These are phyloP conservation scores for Dictyophora rubrovolvata DNA, from an alignment of 768 basidiomycete species.

Conservation along the genomic window DNA sequence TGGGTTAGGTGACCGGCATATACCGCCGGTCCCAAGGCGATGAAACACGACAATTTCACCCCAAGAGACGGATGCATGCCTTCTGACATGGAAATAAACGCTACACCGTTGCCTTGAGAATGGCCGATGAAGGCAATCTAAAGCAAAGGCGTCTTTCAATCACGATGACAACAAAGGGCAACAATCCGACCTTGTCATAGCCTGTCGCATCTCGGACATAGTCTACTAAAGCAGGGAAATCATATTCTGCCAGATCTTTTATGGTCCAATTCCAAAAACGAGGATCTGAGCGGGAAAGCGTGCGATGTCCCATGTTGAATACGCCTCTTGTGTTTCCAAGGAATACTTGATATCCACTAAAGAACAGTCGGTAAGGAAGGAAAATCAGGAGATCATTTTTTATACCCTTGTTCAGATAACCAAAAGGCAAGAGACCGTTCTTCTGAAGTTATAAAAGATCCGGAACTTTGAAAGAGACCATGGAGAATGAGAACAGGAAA, in stretches of 20 bases:
- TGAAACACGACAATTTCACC: constrained; percentile 30
- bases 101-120: constrained; percentile 39
- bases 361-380: background rate
- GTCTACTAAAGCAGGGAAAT: constrained; percentile 36
- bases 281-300: constrained; percentile 29
- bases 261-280: constrained; percentile 45
- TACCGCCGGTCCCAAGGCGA: constrained; percentile 39
- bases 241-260: constrained; percentile 37
- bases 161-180: background rate
- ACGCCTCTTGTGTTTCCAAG: constrained; percentile 33
- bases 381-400: background rate
- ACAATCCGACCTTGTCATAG: constrained; percentile 26
- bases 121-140: constrained; percentile 40
- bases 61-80: constrained; percentile 39
- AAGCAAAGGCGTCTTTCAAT: background rate
- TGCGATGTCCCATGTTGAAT: constrained; percentile 37
- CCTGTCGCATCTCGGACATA: constrained; percentile 33
- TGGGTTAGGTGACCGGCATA: constrained; percentile 37
- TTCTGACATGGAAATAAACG: constrained; percentile 35
- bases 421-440: constrained; percentile 40
- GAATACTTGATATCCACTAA: constrained; percentile 31
- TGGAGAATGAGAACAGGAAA: constrained; percentile 37
- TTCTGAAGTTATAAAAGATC: constrained; percentile 38
- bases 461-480: constrained; percentile 38
- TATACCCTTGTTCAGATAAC: constrained; percentile 33